Percentiles rank a stretch among this genome's conserved stretches.
These are phyloP conservation scores for Lathyrus sativus DNA, from an alignment of 306 rosid species.

Conservation along the genomic window DNA sequence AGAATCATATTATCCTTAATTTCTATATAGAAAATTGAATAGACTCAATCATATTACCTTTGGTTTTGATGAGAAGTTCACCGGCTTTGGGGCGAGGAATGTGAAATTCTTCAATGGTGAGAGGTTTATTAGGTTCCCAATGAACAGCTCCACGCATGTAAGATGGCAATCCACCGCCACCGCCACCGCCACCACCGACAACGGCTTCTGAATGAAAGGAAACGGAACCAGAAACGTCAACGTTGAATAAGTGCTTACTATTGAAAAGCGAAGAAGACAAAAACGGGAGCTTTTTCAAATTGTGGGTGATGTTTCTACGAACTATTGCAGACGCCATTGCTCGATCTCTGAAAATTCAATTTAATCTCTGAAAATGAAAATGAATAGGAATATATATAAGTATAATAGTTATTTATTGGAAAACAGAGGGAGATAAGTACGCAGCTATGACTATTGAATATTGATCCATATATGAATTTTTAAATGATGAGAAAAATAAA, in stretches of 20 bases:
- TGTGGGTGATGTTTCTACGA: slow-evolving; percentile 38
- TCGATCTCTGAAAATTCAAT: slow-evolving; percentile 1
- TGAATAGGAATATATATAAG: background rate
- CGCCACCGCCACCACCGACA: slow-evolving; percentile 34
- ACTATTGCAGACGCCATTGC: slow-evolving; percentile 39
- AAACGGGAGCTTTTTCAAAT: slow-evolving; percentile 9
- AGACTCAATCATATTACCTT: slow-evolving; percentile 39
- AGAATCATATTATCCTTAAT: background rate
- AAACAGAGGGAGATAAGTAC: background rate
- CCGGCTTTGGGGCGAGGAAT: slow-evolving; percentile 90
- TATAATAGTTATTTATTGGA: background rate
- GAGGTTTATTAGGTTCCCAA: slow-evolving; percentile 85
- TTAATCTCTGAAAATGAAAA: background rate
- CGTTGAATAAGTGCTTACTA: background rate
- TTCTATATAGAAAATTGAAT: background rate
- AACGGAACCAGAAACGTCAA: background rate
- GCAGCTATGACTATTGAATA: background rate
- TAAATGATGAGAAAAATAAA: no score
- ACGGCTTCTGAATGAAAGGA: slow-evolving; percentile 37
- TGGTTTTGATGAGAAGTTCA: slow-evolving; percentile 83
- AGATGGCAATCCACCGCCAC: slow-evolving; percentile 57
- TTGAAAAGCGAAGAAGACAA: slow-evolving; percentile 10
- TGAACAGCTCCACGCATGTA: slow-evolving; percentile 83
- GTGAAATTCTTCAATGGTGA: slow-evolving; percentile 75
- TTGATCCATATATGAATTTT: background rate